Base-by-base conservation (phyloP, 2,329 filamentous ascomycete species). In the Phaeoacremonium minimum region DNA sequence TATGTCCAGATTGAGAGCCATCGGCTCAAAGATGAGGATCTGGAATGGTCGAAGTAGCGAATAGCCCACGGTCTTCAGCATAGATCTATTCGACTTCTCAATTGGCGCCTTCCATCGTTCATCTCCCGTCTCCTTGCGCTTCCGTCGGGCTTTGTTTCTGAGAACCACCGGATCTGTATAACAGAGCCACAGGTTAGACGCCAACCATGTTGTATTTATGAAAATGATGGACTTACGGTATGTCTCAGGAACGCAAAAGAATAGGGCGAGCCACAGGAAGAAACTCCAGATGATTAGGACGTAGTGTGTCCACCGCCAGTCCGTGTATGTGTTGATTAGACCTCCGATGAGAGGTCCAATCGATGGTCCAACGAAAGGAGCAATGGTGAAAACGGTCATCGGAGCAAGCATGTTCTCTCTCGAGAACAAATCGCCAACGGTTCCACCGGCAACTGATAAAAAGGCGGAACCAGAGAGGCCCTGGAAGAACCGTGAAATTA, bases 251-350 rank as follows among this genome's bases (percentile, higher is more conserved):
- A 95, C 87, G 30, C 89, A 68, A 20, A 87, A 55, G 20, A 81
- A 54, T 35, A 95, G 81, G 41, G 78, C 64, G 9, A 71, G 54
- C 33, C 87, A 69, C 50, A 88, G 61, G 7, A 69, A 60, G n/a
- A 71, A 77, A 2, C 80, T 73, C 88, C 87, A 95, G 34, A 95
- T 94, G 34, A 95, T 63, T 41, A 95, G 67, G 4, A 89, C 73
- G 54, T 90, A 95, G 59, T 93, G 90, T 0, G 83, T 85, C 86
- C 86, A 93, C 35, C 85, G 69, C 83, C 88, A 95, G 38, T 68
- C 64, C 4, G 72, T 73, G 48, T 83, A 78, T 48, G 83, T 77
- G 56, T 91, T 91, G 57, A 95, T 88, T 57, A 94, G 89, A 7
- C 87, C 88, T 7, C 87, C 87, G 14, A 85, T 56, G 13, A 83